A percentile compares a stretch with the other conserved stretches of the same genome.
Evolutionary conservation across 805 yeast species (phyloP).

Genomic region (Hanseniaspora singularis): DNA sequence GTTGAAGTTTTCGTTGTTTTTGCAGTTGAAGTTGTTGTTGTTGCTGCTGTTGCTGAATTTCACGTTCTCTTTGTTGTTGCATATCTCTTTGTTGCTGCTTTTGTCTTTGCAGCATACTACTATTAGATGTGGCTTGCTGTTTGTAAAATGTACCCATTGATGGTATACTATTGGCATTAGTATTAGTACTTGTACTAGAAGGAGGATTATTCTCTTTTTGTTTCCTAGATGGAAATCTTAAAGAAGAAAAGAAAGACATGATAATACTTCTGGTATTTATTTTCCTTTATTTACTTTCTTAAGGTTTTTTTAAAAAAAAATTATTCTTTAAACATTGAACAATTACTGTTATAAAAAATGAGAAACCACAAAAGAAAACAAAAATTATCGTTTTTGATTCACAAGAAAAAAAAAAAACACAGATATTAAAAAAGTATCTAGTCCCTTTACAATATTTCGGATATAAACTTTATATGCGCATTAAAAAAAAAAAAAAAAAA

Average conservation of each 20-base stretch:
- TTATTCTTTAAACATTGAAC: too few species aligned
- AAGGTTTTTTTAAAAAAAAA: too few species aligned
- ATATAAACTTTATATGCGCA: too few species aligned
- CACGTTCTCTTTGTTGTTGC: constrained; percentile 2
- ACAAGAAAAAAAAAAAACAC: too few species aligned
- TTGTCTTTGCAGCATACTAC: background rate
- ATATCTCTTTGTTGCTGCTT: constrained; percentile 2
- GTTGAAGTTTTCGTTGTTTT: constrained; percentile 24
- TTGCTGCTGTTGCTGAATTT: constrained; percentile 15
- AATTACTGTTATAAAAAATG: too few species aligned
- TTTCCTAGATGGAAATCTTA: constrained; percentile 14
- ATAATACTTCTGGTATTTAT: background rate
- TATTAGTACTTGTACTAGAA: background rate
- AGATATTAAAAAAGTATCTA: too few species aligned
- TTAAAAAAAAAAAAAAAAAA: too few species aligned
- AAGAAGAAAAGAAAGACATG: constrained; percentile 13
- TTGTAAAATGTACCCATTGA: constrained; percentile 8
- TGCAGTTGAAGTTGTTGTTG: constrained; percentile 26
- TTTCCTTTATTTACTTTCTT: too few species aligned
- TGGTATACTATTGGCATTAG: constrained; percentile 6
- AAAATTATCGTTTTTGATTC: too few species aligned
- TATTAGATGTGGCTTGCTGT: constrained; percentile 3
- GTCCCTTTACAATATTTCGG: too few species aligned
- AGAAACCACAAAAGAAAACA: too few species aligned
- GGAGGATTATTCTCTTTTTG: constrained; percentile 3